Percentiles rank a stretch among this genome's conserved stretches.
These are phyloP conservation scores for Haplographium delicatum DNA, from an alignment of 495 filamentous ascomycete species.

Conservation along the genomic window DNA sequence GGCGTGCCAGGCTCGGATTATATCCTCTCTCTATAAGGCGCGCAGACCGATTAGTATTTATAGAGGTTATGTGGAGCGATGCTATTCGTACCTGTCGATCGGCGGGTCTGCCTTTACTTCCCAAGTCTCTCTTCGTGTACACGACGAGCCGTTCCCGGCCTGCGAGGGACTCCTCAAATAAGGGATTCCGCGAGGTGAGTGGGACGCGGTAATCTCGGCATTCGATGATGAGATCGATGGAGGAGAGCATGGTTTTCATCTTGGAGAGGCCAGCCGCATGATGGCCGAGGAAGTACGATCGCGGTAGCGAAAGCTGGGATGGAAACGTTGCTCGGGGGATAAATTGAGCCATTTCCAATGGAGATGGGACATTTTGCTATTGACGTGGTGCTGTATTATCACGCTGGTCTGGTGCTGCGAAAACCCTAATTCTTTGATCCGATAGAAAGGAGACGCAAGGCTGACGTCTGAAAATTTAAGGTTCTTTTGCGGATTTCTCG, in stretches of 20 bases:
- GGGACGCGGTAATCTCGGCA: constrained; percentile 92
- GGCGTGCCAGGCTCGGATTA: constrained; percentile 53
- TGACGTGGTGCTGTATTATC: constrained; percentile 6
- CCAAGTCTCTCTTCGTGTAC: constrained; percentile 86
- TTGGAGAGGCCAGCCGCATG: constrained; percentile 75
- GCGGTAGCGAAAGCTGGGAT: constrained; percentile 58
- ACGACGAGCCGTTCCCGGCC: constrained; percentile 69
- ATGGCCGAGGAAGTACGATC: constrained; percentile 96
- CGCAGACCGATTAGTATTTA: constrained; percentile 1
- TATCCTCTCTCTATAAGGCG: constrained; percentile 37
- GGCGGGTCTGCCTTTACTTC: constrained; percentile 24
- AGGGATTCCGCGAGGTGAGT: constrained; percentile 80
- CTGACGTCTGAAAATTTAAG: constrained; percentile 14
- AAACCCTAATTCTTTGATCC: not conserved
- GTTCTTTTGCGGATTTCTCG: not conserved
- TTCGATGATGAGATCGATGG: constrained; percentile 86
- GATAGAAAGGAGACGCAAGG: not conserved
- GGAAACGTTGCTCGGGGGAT: constrained; percentile 69
- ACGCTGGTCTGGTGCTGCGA: constrained; percentile 4
- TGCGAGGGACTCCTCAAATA: constrained; percentile 75
- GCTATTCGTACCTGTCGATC: constrained; percentile 27
- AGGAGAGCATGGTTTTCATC: constrained; percentile 78
- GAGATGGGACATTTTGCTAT: not conserved
- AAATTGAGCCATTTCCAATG: constrained; percentile 52
- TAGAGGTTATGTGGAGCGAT: not conserved